Evolutionary conservation across 306 rosid genomes (phyloP), one percentile per base, ranked within the genome.

Genomic region (Senna tora): DNA sequence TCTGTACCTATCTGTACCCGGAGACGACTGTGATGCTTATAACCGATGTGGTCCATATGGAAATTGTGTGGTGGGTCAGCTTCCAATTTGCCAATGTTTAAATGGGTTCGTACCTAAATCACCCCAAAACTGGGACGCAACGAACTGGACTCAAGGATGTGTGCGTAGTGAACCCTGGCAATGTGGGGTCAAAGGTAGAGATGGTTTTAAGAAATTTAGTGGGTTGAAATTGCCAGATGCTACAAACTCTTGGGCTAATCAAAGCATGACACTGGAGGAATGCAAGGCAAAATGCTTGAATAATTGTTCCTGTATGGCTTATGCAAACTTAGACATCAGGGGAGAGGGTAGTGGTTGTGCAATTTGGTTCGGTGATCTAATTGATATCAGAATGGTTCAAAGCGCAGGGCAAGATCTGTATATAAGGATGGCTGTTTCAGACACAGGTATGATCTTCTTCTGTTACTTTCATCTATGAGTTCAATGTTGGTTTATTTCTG

Each of bases 261-360:
- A 0, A 54, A 74, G 61, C 56, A 58, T 86, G 81, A 79, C 58
- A 22, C 70, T 89, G 13, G 69, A 77, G 34, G 89, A 84, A 25
- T 89, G 91, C 78, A 57, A 10, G 76, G 72, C 39, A 7, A 81
- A 77, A 55, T 89, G 95, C 75, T 81, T 61, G 79, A 78, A 55
- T 5, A 74, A 86, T 9, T 89, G 89, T 69, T 78, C 89, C 0
- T 86, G 88, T 47, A 60, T 65, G 11, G 89, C 87, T 54, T 89
- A 72, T 43, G 65, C 81, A 5, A 81, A 81, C 45, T 46, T 79
- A n/a, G 81, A 85, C 50, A 74, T 79, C 15, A 77, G 74, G 19
- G 87, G 73, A 19, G 45, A 41, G n/a, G 88, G 96, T 15, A 85
- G 69, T 43, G 92, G 90, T 4, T 89, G 90, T 43, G 80, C 69